Conservation (phyloP, 148 eudicot genomes). For the Camellia lanceoleosa region DNA sequence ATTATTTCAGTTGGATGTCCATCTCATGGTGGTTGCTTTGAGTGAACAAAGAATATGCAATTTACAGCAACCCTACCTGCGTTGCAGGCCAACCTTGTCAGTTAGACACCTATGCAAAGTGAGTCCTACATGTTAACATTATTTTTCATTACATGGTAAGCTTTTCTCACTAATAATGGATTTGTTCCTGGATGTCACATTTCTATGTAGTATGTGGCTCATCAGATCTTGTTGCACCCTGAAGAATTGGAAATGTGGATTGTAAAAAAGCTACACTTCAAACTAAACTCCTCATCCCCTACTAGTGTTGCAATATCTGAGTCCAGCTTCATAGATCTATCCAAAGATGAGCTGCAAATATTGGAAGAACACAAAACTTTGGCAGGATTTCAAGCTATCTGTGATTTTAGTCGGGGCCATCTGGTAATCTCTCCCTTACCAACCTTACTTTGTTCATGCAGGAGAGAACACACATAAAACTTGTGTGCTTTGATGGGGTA, state of each 20-base stretch:
- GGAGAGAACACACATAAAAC: too few species aligned
- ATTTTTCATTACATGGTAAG: background rate
- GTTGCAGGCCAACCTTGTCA: too few species aligned
- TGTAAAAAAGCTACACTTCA: too few species aligned
- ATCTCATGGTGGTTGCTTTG: too few species aligned
- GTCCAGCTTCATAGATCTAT: slow-evolving; percentile 16
- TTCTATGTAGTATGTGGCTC: slow-evolving; percentile 32
- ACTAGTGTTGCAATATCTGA: slow-evolving; percentile 22
- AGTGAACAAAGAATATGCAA: too few species aligned
- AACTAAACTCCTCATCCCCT: too few species aligned
- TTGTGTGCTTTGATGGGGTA: too few species aligned
- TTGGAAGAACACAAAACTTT: background rate
- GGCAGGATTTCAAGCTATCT: slow-evolving; percentile 36
- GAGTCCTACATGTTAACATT: background rate
- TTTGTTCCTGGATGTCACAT: background rate
- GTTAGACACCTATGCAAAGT: too few species aligned
- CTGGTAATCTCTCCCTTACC: slow-evolving; percentile 39
- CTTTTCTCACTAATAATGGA: background rate
- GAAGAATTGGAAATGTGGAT: too few species aligned
- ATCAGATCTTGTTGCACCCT: too few species aligned
- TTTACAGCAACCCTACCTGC: too few species aligned
- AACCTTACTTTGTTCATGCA: background rate
- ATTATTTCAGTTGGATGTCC: slow-evolving; percentile 30
- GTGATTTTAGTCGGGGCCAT: slow-evolving; percentile 33
- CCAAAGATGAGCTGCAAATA: too few species aligned